Evolutionary conservation across 306 rosid genomes (phyloP), one percentile per base, ranked within the genome.

Genomic region (Begonia fuchsioides): DNA sequence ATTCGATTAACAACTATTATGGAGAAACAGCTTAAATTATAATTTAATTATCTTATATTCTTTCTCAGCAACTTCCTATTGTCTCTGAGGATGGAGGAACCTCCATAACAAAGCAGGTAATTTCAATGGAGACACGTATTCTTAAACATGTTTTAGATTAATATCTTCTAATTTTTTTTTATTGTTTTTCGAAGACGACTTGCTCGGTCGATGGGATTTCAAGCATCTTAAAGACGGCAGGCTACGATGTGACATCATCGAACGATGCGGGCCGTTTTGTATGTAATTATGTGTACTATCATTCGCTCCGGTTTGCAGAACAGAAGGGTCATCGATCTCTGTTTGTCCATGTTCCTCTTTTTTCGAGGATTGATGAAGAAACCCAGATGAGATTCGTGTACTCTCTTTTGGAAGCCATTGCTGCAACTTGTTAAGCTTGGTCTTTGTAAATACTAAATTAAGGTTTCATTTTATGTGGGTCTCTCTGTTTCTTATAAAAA

Each of bases 261-360:
- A 67, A 76, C 15, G 94, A 87, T 17, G 93, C 94, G 0, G 96
- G 96, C 11, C 77, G 93, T 6, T 87, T 77, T 32, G 94, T 87
- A 55, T 87, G 96, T 80, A 87, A 83, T 50, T 87, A 87, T 53
- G 83, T 83, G 38, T 87, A 83, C 55, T 80, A 87, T 45, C 78
- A 80, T 15, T 87, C 96, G 49, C 96, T 83, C 50, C 75, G 79
- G 15, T 80, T 71, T 15, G 93, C 88, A 1, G 93, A 83, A 59
- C 77, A 78, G 71, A 81, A 78, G 62, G 93, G 94, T 61, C 84
- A 71, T 71, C 83, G 76, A 63, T 78, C 93, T 53, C 61, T 78
- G 17, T 88, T 88, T 60, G 96, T 83, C 52, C 96, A 88, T 49
- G 83, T 80, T 13, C 96, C 93, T 10, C 80, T 72, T 19, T 83